Evolutionary conservation across 352 stramenopile species (phyloP).

Genomic region (Phytophthora ramorum): DNA sequence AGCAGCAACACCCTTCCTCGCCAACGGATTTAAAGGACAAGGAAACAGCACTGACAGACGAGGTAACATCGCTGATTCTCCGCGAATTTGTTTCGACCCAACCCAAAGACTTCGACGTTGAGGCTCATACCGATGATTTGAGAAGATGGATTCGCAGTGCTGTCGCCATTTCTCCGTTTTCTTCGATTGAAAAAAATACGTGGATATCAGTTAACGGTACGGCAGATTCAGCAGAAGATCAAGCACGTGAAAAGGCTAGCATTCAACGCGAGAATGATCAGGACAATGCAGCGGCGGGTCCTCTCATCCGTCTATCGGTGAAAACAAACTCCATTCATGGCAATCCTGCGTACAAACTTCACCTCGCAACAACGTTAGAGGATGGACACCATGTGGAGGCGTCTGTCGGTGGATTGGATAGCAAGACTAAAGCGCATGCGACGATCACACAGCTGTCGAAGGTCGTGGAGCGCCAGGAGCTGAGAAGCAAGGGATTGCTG

Average conservation of each 20-base stretch:
- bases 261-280: not conserved
- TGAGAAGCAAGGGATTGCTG: conserved; percentile 23
- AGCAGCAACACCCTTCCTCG: conserved; percentile 16
- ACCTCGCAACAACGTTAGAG: conserved; percentile 23
- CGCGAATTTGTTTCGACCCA: conserved; percentile 38
- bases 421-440: conserved; percentile 34
- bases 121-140: conserved; percentile 14
- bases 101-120: conserved; percentile 24
- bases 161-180: conserved; percentile 23
- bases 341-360: conserved; percentile 39
- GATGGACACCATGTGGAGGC: conserved; percentile 35
- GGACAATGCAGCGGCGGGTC: conserved; percentile 6
- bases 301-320: conserved; percentile 36
- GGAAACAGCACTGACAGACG: conserved; percentile 17
- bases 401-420: conserved; percentile 35
- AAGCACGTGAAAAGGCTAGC: conserved; percentile 1
- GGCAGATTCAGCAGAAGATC: not conserved
- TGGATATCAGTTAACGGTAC: conserved; percentile 5
- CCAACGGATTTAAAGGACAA: conserved; percentile 13
- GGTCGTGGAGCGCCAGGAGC: conserved; percentile 23
- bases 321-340: conserved; percentile 37
- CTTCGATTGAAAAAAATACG: conserved; percentile 2
- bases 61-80: conserved; percentile 31
- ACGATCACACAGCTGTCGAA: conserved; percentile 34
- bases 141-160: conserved; percentile 37